phyloP scores from a whole-genome alignment of 139 green algal genomes.

The Tetradesmus obliquus region DNA sequence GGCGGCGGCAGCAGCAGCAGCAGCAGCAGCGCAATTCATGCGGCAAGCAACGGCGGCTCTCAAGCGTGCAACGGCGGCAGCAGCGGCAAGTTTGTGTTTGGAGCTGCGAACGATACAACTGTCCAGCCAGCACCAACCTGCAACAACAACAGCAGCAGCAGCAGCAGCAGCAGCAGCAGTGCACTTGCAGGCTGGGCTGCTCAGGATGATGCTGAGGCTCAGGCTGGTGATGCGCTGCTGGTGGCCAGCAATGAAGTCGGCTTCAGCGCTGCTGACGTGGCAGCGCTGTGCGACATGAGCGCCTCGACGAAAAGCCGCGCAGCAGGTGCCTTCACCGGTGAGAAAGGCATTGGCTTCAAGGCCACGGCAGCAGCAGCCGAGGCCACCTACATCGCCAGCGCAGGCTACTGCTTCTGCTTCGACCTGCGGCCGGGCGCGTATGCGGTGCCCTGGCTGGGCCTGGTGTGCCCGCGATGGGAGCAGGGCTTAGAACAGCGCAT shows the following conservation, averaged over 20 bases:
- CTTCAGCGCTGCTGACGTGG: background rate
- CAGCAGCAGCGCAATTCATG: background rate
- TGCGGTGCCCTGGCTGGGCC: background rate
- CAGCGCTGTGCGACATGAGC: background rate
- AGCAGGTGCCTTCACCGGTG: background rate
- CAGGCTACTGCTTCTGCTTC: constrained; percentile 23
- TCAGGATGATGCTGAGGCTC: background rate
- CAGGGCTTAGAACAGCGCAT: background rate
- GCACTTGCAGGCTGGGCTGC: too few species aligned
- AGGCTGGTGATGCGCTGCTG: background rate
- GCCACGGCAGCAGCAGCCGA: constrained; percentile 27
- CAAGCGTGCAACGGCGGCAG: background rate
- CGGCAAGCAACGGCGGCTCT: background rate
- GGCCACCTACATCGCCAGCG: constrained; percentile 17
- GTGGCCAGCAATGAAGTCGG: constrained; percentile 1
- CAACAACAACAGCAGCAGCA: background rate
- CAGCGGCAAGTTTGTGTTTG: background rate
- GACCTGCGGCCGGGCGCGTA: constrained; percentile 19
- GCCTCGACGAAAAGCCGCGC: background rate
- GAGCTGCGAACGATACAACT: too few species aligned
- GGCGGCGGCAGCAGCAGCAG: background rate
- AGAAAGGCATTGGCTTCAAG: constrained; percentile 44
- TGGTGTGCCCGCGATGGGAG: constrained; percentile 39
- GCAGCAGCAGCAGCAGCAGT: too few species aligned
- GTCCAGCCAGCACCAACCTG: too few species aligned